Evolutionary conservation across 2,329 filamentous ascomycete genomes (phyloP), one percentile per base, ranked within the genome.

Genomic region (Rutstroemia sp.): DNA sequence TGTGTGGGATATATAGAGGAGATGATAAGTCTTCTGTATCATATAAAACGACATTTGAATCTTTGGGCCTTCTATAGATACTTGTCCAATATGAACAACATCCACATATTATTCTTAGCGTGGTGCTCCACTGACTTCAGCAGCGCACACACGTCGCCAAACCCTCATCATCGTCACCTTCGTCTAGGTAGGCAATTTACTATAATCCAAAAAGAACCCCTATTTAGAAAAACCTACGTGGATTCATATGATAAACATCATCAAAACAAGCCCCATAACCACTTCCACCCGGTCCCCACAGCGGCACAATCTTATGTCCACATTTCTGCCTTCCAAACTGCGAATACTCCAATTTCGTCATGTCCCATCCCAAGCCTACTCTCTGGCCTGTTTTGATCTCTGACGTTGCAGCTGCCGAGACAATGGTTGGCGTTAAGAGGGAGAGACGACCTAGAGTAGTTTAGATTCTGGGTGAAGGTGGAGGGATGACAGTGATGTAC

Each of bases 271-370:
- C 65, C 9, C 76, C 74, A 19, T 53, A 50, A 4, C 61, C 61
- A 49, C 23, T 58, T 16, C 57, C 60, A 12, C 52, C 60, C 14
- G 58, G 57, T 9, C 72, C 71, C 8, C 80, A 67, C 16, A 80
- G 57, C 10, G 75, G 72, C 1, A 78, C 70, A 55, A 82, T 76
- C 54, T 73, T 73, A 60, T 81, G 79, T 34, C 76, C 68, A 51
- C 75, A 76, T 8, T 76, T 74, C 37, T 76, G 74, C 2, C 80
- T 73, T 45, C 75, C 75, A 60, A 82, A 77, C 58, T 78, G 77
- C 1, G 79, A 77, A 60, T 77, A 74, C 57, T 82, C 78, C 2
- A 82, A 68, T 62, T 82, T 82, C 19, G 73, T 76, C 58, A 83
- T 65, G 23, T 79, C 76, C 80, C 80, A 83, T 25, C 75, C 74